Percentiles rank a stretch among this genome's conserved stretches.
phyloP scores from a whole-genome alignment of 495 filamentous ascomycete species.

The Penicillium paxilli region DNA sequence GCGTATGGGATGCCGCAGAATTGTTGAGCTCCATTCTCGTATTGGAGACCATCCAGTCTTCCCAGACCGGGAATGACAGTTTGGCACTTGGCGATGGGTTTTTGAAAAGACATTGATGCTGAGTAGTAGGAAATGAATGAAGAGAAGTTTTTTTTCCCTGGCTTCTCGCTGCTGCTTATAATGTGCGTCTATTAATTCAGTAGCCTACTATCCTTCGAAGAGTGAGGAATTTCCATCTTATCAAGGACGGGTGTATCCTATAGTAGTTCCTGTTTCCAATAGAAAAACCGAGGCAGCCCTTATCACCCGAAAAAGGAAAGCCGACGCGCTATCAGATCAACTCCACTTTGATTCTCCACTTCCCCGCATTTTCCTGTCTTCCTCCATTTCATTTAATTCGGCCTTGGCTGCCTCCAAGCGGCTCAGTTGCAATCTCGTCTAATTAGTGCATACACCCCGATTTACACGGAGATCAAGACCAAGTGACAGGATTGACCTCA shows the following conservation, averaged over 20 bases:
- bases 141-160: too few species aligned
- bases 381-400: not conserved
- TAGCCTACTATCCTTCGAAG: too few species aligned
- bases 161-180: too few species aligned
- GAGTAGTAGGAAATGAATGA: not conserved
- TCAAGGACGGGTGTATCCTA: too few species aligned
- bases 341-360: conserved; percentile 10
- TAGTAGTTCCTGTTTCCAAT: too few species aligned
- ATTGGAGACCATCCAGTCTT: conserved; percentile 24
- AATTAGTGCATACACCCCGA: not conserved
- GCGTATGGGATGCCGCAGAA: conserved; percentile 35
- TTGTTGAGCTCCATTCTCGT: conserved; percentile 27
- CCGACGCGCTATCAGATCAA: conserved; percentile 16
- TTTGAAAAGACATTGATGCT: conserved; percentile 25
- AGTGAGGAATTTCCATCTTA: too few species aligned
- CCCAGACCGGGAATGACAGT: conserved; percentile 20
- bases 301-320: conserved; percentile 17
- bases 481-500: too few species aligned
- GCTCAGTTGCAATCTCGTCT: not conserved
- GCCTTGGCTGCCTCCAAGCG: not conserved
- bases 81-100: conserved; percentile 21
- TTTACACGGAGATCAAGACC: not conserved
- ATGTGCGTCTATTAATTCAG: too few species aligned
- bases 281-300: too few species aligned
- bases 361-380: conserved; percentile 14